A percentile compares a stretch with the other conserved stretches of the same genome.
phyloP scores from a whole-genome alignment of 192 early-diverging fungal species.

The Obelidium mucronatum region DNA sequence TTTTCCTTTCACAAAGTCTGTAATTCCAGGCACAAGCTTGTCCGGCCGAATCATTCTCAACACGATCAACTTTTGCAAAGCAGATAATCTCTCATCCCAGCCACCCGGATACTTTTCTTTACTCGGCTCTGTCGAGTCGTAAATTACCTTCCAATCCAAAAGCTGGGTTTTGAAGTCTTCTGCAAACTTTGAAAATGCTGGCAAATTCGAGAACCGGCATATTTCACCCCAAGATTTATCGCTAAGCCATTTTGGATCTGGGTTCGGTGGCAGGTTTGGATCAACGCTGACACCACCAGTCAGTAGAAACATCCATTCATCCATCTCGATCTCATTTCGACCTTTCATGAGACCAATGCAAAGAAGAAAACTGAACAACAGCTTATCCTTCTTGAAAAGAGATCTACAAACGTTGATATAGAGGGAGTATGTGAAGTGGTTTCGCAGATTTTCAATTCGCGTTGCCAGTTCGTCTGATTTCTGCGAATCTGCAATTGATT shows the following conservation, averaged over 20 bases:
- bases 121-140: conserved; percentile 56
- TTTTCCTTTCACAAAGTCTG: conserved; percentile 64
- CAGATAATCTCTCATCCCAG: conserved; percentile 57
- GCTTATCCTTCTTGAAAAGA: conserved; percentile 70
- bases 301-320: conserved; percentile 69
- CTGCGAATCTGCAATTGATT: conserved; percentile 64
- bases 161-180: conserved; percentile 39
- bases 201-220: conserved; percentile 49
- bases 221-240: conserved; percentile 65
- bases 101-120: conserved; percentile 53
- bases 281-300: conserved; percentile 61
- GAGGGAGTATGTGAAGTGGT: conserved; percentile 66
- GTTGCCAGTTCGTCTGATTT: conserved; percentile 59
- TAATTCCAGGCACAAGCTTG: conserved; percentile 62
- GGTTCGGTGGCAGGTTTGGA: conserved; percentile 54
- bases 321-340: conserved; percentile 57
- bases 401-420: conserved; percentile 70
- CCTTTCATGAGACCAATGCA: conserved; percentile 64
- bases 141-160: conserved; percentile 51
- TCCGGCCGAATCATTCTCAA: conserved; percentile 59
- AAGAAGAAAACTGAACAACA: conserved; percentile 68
- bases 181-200: conserved; percentile 55
- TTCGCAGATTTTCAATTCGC: conserved; percentile 61
- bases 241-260: conserved; percentile 60
- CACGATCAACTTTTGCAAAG: conserved; percentile 62